Evolutionary conservation across 208 protist genomes (phyloP).

Genomic region (Phytomonas sp.): DNA sequence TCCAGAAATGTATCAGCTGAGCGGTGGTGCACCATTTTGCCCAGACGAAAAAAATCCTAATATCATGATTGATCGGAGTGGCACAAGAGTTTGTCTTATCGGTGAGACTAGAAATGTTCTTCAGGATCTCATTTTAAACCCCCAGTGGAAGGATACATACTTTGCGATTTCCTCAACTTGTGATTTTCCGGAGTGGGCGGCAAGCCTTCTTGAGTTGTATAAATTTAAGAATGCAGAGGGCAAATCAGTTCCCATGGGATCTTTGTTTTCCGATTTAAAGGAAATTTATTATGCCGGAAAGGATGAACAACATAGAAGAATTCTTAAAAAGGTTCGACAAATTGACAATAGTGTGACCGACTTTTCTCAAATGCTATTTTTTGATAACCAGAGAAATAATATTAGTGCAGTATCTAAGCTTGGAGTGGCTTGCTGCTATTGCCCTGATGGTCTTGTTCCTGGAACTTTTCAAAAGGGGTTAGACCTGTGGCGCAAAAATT

Average conservation of each 20-base stretch:
- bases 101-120: slow-evolving; percentile 70
- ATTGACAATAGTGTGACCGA: slow-evolving; percentile 34
- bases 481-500: slow-evolving; percentile 37
- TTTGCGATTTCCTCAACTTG: slow-evolving; percentile 80
- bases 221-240: slow-evolving; percentile 27
- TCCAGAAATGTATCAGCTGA: slow-evolving; percentile 87
- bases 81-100: slow-evolving; percentile 58
- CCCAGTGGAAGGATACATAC: slow-evolving; percentile 40
- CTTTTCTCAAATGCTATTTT: slow-evolving; percentile 83
- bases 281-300: slow-evolving; percentile 79
- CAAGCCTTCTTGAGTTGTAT: slow-evolving; percentile 64
- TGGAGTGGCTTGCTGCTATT: slow-evolving; percentile 75
- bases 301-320: slow-evolving; percentile 49
- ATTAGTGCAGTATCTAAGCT: slow-evolving; percentile 52
- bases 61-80: slow-evolving; percentile 44
- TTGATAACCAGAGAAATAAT: slow-evolving; percentile 88
- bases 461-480: slow-evolving; percentile 66
- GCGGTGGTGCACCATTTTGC: slow-evolving; percentile 71
- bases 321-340: slow-evolving; percentile 35
- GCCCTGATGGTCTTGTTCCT: slow-evolving; percentile 56
- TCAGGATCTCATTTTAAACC: slow-evolving; percentile 35
- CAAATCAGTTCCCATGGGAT: slow-evolving; percentile 42
- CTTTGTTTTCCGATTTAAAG: slow-evolving; percentile 56
- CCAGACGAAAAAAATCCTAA: slow-evolving; percentile 25
- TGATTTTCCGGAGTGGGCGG: slow-evolving; percentile 80